Base-by-base conservation (phyloP, 2,329 filamentous ascomycete species). In the Huntiella abstrusa region DNA sequence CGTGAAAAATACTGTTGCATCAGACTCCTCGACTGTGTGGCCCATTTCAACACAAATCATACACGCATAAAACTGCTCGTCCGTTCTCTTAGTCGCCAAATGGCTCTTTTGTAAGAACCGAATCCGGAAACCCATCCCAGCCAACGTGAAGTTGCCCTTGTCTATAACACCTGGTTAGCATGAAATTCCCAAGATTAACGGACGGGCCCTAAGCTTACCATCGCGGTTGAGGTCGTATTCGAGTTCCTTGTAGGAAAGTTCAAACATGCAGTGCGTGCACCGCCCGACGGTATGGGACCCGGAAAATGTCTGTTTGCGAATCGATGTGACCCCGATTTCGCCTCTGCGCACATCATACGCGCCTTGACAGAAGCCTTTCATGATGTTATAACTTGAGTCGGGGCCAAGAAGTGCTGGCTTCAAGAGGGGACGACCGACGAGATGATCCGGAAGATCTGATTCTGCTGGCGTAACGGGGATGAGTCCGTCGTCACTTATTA, bases 71-170 rank as follows among this genome's bases (percentile, higher is more conserved):
- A 71, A 55, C 44, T 68, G 62, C 50, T 74, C 70, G 38, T 73
- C 70, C 12, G 67, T 59, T 11, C 66, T 60, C 46, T 64, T 64
- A 4, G 68, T 65, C 0, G 64, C 56, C 4, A 75, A 48, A 54
- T 75, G 71, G 44, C 65, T 67, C 55, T 75, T 75, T 52, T 70
- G 69, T 4, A 75, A 62, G 50, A 75, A 68, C 1, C 71, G 67
- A 2, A 73, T 53, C 5, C 71, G 68, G 53, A 70, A 75, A 4
- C 61, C 60, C 39, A 75, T 61, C 5, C 60, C 62, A 36, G 60
- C 61, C 10, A 66, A 62, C 7, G 60, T 60, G 46, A 67, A 68
- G 51, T 67, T 74, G 3, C 64, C 69, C 7, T 60, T 58, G 22
- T 66, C 67, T 69, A 43, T 41, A 44, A n/a, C 8, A 12, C 35